Evolutionary conservation across 257 asterid genomes (phyloP).

Genomic region (Fraxinus pennsylvanica): DNA sequence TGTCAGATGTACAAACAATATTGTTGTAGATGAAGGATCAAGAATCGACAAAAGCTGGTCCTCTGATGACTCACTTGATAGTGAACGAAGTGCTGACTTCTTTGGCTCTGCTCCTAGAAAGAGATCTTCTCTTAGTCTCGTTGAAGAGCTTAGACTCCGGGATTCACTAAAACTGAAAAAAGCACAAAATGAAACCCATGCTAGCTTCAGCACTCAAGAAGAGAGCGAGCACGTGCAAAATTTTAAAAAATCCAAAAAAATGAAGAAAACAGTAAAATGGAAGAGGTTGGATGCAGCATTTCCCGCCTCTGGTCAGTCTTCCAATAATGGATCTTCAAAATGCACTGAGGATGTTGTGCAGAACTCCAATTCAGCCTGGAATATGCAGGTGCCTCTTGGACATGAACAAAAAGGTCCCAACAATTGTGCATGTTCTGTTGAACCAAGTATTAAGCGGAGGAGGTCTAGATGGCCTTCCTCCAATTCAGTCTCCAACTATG

Average conservation of each 20-base stretch:
- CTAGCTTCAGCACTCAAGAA: conserved; percentile 41
- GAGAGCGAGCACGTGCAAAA: conserved; percentile 29
- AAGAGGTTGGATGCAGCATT: conserved; percentile 40
- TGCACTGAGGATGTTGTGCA: conserved; percentile 34
- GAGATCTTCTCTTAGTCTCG: conserved; percentile 39
- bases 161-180: conserved; percentile 31
- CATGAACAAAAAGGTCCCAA: conserved; percentile 33
- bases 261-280: conserved; percentile 44
- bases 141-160: conserved; percentile 46
- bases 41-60: conserved; percentile 52
- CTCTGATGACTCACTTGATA: conserved; percentile 47
- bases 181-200: conserved; percentile 26
- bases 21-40: conserved; percentile 53
- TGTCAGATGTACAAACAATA: conserved; percentile 28
- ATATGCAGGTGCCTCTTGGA: conserved; percentile 29
- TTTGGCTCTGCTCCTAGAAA: conserved; percentile 35
- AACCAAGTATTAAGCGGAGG: conserved; percentile 32
- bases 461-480: conserved; percentile 31
- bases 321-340: conserved; percentile 27
- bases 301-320: conserved; percentile 34
- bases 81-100: conserved; percentile 39
- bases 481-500: conserved; percentile 22
- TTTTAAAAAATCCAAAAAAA: conserved; percentile 32
- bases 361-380: conserved; percentile 23
- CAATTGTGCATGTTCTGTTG: conserved; percentile 30